These are phyloP conservation scores for Fusarium algeriense DNA, from an alignment of 2,329 filamentous ascomycete genomes.

Conservation along the genomic window DNA sequence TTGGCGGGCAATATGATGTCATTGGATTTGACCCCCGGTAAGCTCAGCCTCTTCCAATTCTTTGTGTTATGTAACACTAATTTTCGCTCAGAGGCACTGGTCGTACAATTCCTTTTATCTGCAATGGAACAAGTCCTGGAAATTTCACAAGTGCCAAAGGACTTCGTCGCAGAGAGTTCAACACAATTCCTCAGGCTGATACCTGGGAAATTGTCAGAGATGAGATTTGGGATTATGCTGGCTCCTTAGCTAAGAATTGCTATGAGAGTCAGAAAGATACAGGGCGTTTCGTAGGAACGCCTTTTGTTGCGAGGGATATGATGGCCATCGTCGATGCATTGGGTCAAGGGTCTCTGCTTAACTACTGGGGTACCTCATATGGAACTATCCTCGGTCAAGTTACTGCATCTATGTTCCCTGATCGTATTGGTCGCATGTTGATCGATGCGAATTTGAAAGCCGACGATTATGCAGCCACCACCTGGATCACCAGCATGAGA, in stretches of 20 bases:
- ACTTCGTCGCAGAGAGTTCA: constrained; percentile 2
- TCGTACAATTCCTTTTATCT: constrained; percentile 16
- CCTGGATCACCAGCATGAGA: neutral
- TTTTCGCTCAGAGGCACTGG: neutral
- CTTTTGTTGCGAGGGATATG: constrained; percentile 53
- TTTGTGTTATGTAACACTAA: neutral
- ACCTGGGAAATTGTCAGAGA: neutral
- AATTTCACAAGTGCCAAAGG: neutral
- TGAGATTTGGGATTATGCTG: neutral
- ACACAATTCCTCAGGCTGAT: neutral
- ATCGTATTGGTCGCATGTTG: constrained; percentile 35
- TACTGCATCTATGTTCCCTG: constrained; percentile 41
- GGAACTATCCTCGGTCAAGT: constrained; percentile 37
- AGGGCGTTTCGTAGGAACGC: constrained; percentile 48
- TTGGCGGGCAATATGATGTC: constrained; percentile 31
- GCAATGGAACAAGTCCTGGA: neutral
- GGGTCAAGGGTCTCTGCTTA: constrained; percentile 49
- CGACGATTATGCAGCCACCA: constrained; percentile 11
- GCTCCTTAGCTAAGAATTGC: constrained; percentile 30
- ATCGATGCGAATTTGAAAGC: constrained; percentile 33
- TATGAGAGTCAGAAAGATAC: constrained; percentile 30
- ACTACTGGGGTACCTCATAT: constrained; percentile 51
- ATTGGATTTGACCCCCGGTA: constrained; percentile 25
- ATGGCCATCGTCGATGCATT: constrained; percentile 51
- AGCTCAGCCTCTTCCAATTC: rapidly evolving